These are phyloP conservation scores for Blumeria graminis DNA, from an alignment of 2,329 filamentous ascomycete species.

Conservation along the genomic window DNA sequence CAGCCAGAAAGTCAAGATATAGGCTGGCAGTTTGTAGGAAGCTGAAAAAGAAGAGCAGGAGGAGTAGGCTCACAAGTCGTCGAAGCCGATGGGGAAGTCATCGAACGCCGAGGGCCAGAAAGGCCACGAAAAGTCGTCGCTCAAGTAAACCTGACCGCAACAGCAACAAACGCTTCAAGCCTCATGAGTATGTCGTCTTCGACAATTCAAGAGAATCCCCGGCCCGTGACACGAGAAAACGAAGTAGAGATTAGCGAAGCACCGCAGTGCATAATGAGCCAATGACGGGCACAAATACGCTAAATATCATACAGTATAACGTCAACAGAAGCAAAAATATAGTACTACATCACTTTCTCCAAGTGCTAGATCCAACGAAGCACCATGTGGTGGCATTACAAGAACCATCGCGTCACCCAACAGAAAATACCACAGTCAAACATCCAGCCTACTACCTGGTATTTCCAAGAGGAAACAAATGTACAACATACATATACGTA, in stretches of 20 bases:
- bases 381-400: background rate
- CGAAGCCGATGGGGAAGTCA: background rate
- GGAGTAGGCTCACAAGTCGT: background rate
- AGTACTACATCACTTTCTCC: background rate
- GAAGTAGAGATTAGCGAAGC: background rate
- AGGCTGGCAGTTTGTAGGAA: background rate
- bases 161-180: background rate
- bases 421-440: background rate
- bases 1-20: background rate
- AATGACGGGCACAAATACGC: background rate
- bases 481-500: background rate
- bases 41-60: background rate
- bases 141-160: background rate
- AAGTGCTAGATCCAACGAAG: background rate
- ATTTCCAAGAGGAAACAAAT: background rate
- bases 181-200: background rate
- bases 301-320: background rate
- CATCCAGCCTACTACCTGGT: background rate
- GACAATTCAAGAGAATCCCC: background rate
- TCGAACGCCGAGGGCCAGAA: background rate
- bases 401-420: background rate
- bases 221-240: background rate
- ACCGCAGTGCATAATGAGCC: background rate
- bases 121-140: background rate
- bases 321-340: background rate